Percentiles rank a stretch among this genome's conserved stretches.
phyloP scores from a whole-genome alignment of 2,329 filamentous ascomycete species.

The Apiospora rasikravindrae region DNA sequence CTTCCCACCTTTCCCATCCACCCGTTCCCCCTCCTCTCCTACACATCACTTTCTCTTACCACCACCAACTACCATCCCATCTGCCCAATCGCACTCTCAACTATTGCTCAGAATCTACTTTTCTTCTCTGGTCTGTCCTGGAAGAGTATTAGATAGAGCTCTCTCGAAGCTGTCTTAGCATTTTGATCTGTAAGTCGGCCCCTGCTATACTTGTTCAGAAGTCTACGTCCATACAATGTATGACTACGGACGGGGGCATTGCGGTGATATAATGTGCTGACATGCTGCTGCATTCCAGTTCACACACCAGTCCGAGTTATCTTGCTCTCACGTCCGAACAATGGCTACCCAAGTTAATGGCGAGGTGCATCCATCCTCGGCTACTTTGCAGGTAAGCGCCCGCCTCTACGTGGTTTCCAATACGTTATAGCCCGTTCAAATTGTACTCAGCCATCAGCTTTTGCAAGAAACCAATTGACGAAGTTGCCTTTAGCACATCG shows the following conservation, averaged over 20 bases:
- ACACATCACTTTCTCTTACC: constrained; percentile 2
- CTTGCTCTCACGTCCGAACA: constrained; percentile 19
- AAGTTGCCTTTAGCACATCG: constrained; percentile 69
- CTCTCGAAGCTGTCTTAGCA: background rate
- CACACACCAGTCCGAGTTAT: constrained; percentile 19
- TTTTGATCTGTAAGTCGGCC: background rate
- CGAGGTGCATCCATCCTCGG: constrained; percentile 39
- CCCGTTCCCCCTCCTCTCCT: constrained; percentile 7
- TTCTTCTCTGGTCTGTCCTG: background rate
- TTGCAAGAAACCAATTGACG: background rate
- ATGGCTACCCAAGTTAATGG: constrained; percentile 42
- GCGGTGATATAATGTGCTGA: background rate
- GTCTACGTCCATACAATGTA: background rate
- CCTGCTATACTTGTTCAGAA: background rate
- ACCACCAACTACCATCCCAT: constrained; percentile 1
- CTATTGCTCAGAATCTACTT: background rate
- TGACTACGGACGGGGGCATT: background rate
- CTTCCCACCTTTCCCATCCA: background rate
- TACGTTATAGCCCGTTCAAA: background rate
- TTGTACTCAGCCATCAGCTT: background rate
- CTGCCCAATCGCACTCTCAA: background rate
- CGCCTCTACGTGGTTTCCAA: background rate
- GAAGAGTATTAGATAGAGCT: constrained; percentile 2
- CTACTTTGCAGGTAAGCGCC: constrained; percentile 39
- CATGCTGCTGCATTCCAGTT: background rate